Evolutionary conservation across 2,329 filamentous ascomycete genomes (phyloP), one percentile per base, ranked within the genome.

Genomic region (Lasiodiplodia citricola): DNA sequence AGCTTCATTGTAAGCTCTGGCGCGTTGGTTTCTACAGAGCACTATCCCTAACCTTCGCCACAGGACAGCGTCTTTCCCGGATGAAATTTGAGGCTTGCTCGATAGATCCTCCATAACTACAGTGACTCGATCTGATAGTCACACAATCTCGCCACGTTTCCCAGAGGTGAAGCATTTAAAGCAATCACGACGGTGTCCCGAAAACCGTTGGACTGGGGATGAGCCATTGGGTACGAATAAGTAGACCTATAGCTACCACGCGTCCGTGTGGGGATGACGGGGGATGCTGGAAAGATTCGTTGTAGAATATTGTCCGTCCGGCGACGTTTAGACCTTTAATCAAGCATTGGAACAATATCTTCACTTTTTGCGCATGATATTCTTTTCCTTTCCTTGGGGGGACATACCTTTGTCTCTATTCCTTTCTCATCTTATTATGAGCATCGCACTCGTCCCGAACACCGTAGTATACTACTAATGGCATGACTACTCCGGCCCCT

Each of bases 1-100:
- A 90, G 92, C 71, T 96, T 96, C 62, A 69, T 69, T 25, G 67
- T 68, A 31, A 65, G 67, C 57, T 25, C 21, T 35, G 18, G 16
- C 23, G 21, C 18, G 28, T 18, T 28, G 10, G 10, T 37, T n/a
- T n/a, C 35, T 14, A 16, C 5, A n/a, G n/a, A 18, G 14, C 18
- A 35, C 28, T 28, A n/a, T 41, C 35, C 31, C 63, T 66, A 66
- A 66, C 51, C 6, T 18, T 16, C 31, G 35, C 55, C 28, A 47
- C 21, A 68, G 66, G 57, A 63, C 31, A 51, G 55, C 44, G 66
- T 68, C 13, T 68, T 63, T 23, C 56, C 57, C 21, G 38, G 55
- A 13, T 68, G 56, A 68, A 35, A 16, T 5, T 11, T 10, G n/a
- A 8, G 11, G 23, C 7, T 10, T 18, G 11, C 21, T 28, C 31